These are phyloP conservation scores for Crepidotus variabilis DNA, from an alignment of 768 basidiomycete genomes.

Conservation along the genomic window DNA sequence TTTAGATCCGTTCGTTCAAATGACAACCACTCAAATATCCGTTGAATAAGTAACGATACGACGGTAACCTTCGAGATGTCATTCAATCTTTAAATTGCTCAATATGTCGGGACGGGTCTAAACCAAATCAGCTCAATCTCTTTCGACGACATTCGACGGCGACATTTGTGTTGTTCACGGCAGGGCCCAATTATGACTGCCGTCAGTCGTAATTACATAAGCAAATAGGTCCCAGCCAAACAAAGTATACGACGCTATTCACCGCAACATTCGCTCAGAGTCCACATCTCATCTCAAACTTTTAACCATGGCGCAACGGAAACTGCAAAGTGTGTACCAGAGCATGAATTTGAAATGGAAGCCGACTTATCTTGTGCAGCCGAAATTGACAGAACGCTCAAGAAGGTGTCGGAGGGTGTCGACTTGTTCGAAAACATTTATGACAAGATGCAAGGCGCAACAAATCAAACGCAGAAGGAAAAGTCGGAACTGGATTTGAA, in stretches of 20 bases:
- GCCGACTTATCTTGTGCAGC: constrained; percentile 42
- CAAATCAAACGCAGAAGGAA: constrained; percentile 73
- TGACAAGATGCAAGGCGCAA: constrained; percentile 95
- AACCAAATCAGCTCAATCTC: too few species aligned
- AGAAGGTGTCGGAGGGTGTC: constrained; percentile 95
- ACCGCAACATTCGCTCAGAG: neutral
- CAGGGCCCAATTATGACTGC: neutral
- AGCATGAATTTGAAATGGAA: constrained; percentile 4
- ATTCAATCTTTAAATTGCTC: too few species aligned
- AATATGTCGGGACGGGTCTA: too few species aligned
- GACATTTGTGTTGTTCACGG: too few species aligned
- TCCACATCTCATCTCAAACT: neutral
- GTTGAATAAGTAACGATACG: too few species aligned
- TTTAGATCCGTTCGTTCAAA: neutral
- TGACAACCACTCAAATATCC: neutral
- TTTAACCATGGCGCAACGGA: constrained; percentile 77
- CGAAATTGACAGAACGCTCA: constrained; percentile 97
- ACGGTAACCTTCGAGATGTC: too few species aligned
- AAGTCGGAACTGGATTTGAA: constrained; percentile 49
- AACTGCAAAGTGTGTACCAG: constrained; percentile 70
- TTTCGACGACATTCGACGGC: too few species aligned
- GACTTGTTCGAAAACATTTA: constrained; percentile 94
- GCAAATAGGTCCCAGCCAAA: neutral
- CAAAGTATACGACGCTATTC: neutral
- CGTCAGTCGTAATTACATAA: constrained; percentile 2